Base-by-base conservation (phyloP, 495 filamentous ascomycete genomes). In the Sporormia fimetaria region DNA sequence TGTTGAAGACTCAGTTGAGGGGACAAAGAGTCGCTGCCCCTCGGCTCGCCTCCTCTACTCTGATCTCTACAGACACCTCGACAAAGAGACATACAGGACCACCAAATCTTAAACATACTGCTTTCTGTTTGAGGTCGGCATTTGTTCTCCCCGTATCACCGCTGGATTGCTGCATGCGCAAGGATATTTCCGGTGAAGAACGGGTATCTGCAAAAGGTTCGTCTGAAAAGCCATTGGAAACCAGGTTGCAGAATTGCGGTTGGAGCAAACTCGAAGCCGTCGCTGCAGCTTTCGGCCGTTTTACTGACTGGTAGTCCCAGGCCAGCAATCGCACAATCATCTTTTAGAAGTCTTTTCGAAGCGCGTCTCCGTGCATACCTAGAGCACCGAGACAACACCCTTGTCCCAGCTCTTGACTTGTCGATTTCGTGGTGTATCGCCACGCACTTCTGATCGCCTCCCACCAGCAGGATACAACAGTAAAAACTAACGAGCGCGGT, bases 191-290 rank as follows among this genome's bases (percentile, higher is more conserved):
- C 35, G 35, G 40, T 42, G 40, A 45, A 28, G 26, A 44, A 37
- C 45, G 45, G 49, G 35, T 51, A 50, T 42, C 39, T 56, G 54
- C 54, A 40, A 56, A 18, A 44, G 43, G 49, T 56, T 50, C 44
- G 49, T 56, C 22, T 22, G 34, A 21, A 22, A 49, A 21, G 30
- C 28, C 34, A 40, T 44, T 43, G 18, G 36, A 40, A 40, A 23
- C 34, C 46, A 15, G 17, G 30, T 44, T 45, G 45, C 51, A 49
- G 37, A 29, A 39, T 49, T 37, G 51, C 45, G 44, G 38, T 29
- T 22, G 36, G 28, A 40, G 37, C 43, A 47, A 54, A 54, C 40
- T 39, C 25, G 12, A 8, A 30, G 46, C 36, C 44, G 42, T 23
- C 33, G 47, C 14, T 33, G 31, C 32, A 38, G 34, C 30, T 23